Percentiles rank a stretch among this genome's conserved stretches.
Evolutionary conservation across 108 stramenopile species (phyloP).

Genomic region (Seminavis robusta): DNA sequence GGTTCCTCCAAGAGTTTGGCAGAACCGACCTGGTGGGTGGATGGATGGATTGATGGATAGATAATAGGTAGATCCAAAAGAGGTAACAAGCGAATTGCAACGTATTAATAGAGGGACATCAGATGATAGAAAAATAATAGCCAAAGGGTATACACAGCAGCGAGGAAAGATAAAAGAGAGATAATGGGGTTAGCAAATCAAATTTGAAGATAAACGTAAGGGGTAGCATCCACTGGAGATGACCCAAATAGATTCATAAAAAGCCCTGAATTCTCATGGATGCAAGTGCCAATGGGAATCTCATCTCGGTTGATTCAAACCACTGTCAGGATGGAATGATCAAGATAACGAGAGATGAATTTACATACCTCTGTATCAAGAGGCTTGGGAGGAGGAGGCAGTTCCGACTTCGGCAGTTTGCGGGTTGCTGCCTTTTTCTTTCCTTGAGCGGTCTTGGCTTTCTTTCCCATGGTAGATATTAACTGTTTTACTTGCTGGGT

Average conservation of each 20-base stretch:
- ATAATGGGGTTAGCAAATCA: neutral
- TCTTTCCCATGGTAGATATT: slow-evolving; percentile 78
- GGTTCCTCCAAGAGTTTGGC: slow-evolving; percentile 76
- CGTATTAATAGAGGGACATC: neutral
- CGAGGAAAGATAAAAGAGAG: neutral
- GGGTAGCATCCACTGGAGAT: neutral
- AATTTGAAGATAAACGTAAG: neutral
- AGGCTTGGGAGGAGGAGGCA: slow-evolving; percentile 75
- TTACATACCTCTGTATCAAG: slow-evolving; percentile 73
- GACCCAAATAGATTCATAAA: neutral
- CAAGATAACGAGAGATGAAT: no score
- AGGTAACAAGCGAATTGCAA: neutral
- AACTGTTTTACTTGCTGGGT: no score
- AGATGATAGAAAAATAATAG: neutral
- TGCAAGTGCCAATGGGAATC: neutral
- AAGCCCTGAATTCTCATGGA: neutral
- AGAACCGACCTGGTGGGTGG: slow-evolving; percentile 56
- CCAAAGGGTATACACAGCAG: neutral
- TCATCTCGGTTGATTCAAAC: neutral
- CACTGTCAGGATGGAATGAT: neutral
- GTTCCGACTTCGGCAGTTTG: slow-evolving; percentile 68
- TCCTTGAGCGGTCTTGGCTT: slow-evolving; percentile 67
- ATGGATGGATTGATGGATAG: neutral
- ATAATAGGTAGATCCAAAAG: neutral
- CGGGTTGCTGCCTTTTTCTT: slow-evolving; percentile 58